Evolutionary conservation across 441 rosid genomes (phyloP).

Genomic region (Populus tomentosa): DNA sequence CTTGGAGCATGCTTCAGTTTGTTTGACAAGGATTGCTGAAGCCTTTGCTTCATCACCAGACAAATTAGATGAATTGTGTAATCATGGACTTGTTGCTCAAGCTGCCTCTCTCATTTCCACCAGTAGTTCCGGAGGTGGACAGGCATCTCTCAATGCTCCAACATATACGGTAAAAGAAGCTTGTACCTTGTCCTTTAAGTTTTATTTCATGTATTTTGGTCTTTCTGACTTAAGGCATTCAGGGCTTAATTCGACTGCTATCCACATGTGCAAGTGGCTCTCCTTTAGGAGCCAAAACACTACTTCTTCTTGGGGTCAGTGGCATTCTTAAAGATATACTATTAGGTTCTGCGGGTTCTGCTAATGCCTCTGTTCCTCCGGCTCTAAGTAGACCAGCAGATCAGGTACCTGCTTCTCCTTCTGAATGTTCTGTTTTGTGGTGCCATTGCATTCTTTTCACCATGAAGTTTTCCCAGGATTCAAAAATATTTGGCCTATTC

Average conservation of each 20-base stretch:
- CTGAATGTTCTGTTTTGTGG: not conserved
- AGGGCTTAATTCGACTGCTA: constrained; percentile 95
- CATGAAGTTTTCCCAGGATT: not conserved
- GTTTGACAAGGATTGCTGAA: constrained; percentile 97
- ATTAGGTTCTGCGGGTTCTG: constrained; percentile 81
- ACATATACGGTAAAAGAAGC: constrained; percentile 77
- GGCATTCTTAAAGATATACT: constrained; percentile 90
- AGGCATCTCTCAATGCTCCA: constrained; percentile 84
- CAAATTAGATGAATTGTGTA: constrained; percentile 89
- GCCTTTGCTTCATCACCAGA: constrained; percentile 87
- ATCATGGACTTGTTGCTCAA: constrained; percentile 93
- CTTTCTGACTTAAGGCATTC: constrained; percentile 30
- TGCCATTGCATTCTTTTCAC: not conserved
- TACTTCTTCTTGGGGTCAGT: constrained; percentile 91
- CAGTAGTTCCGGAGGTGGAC: constrained; percentile 93
- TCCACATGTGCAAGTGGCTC: constrained; percentile 98
- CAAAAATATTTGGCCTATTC: not conserved
- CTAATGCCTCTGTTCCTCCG: constrained; percentile 83
- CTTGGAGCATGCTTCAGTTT: constrained; percentile 94
- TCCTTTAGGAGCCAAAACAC: constrained; percentile 85
- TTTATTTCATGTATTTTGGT: not conserved
- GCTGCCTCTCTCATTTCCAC: constrained; percentile 93
- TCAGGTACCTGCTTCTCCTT: constrained; percentile 46
- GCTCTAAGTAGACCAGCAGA: constrained; percentile 97
- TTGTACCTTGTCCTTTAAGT: constrained; percentile 6